A percentile compares a stretch with the other conserved stretches of the same genome.
phyloP scores from a whole-genome alignment of 176 grass and related monocot species.

The Bolboschoenus planiculmis region DNA sequence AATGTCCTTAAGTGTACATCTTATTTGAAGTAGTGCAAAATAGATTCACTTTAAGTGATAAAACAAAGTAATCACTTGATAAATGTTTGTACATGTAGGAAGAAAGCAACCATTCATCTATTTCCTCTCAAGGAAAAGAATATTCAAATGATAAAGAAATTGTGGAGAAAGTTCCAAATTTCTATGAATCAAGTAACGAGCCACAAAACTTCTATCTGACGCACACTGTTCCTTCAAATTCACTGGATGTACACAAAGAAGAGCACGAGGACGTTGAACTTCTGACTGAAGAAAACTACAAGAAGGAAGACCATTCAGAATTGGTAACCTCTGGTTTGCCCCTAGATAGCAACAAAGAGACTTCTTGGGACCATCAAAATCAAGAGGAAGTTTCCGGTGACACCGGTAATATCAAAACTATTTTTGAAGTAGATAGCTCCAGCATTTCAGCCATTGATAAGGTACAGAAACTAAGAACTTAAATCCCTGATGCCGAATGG shows the following conservation, averaged over 20 bases:
- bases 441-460: not conserved
- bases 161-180: conserved; percentile 22
- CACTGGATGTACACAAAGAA: not conserved
- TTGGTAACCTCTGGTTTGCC: not conserved
- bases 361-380: conserved; percentile 15
- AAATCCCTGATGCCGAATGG: not conserved
- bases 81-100: conserved; percentile 15
- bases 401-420: conserved; percentile 31
- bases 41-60: not conserved
- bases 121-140: conserved; percentile 4
- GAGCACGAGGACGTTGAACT: not conserved
- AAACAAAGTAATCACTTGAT: not conserved
- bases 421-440: conserved; percentile 35
- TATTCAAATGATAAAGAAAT: conserved; percentile 23
- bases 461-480: not conserved
- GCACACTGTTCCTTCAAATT: not conserved
- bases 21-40: not conserved
- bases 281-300: not conserved
- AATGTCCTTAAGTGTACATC: not conserved
- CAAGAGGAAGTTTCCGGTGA: conserved; percentile 30
- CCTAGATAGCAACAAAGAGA: not conserved
- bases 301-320: not conserved
- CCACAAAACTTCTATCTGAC: not conserved
- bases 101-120: conserved; percentile 13
- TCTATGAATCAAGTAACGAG: not conserved